A percentile compares a stretch with the other conserved stretches of the same genome.
phyloP scores from a whole-genome alignment of 2,329 filamentous ascomycete species.

The Hypoxylon sp. region DNA sequence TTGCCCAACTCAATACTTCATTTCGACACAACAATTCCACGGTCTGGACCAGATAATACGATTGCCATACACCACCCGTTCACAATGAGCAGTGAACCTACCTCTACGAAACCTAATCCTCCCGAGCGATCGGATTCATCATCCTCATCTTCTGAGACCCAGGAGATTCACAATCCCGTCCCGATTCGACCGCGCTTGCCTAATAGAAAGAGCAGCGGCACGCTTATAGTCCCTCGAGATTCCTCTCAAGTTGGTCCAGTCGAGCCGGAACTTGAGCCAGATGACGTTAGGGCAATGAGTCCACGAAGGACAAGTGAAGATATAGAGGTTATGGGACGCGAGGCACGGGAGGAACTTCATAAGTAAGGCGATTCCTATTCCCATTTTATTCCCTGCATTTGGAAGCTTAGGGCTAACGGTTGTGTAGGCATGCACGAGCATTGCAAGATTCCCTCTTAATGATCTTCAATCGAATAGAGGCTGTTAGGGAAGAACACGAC shows the following conservation, averaged over 20 bases:
- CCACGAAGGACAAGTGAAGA: conserved; percentile 92
- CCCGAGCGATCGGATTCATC: conserved; percentile 53
- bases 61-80: conserved; percentile 19
- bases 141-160: conserved; percentile 50
- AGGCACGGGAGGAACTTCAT: conserved; percentile 78
- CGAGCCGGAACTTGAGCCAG: conserved; percentile 83
- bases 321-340: conserved; percentile 86
- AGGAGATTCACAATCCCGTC: conserved; percentile 65
- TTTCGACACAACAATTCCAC: conserved; percentile 33
- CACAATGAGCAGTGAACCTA: conserved; percentile 49
- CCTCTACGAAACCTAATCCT: conserved; percentile 47
- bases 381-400: conserved; percentile 1
- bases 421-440: conserved; percentile 83
- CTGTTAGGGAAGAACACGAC: conserved; percentile 93
- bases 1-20: conserved; percentile 26
- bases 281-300: conserved; percentile 95
- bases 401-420: conserved; percentile 15
- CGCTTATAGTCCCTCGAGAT: conserved; percentile 85
- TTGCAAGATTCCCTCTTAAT: conserved; percentile 91
- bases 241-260: conserved; percentile 79
- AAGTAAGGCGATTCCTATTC: conserved; percentile 60
- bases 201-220: conserved; percentile 84
- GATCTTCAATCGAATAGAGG: conserved; percentile 94
- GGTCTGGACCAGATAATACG: conserved; percentile 37
- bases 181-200: conserved; percentile 76